These are phyloP conservation scores for Xylariaceae sp. DNA, from an alignment of 2,329 filamentous ascomycete species.

Conservation along the genomic window DNA sequence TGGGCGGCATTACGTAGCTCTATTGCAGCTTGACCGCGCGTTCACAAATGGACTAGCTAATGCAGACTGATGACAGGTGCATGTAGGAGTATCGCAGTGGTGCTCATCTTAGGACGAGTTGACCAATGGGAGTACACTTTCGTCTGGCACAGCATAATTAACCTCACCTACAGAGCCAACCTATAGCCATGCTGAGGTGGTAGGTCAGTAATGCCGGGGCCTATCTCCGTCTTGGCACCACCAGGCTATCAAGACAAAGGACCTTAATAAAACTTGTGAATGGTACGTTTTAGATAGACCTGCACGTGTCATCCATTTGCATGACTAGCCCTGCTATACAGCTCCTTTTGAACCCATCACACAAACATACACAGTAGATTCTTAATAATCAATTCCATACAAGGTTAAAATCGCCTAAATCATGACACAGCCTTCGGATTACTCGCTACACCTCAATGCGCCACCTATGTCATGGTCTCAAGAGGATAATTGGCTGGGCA, in stretches of 20 bases:
- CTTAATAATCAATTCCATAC: too few relatives aligned
- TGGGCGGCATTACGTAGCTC: neutral
- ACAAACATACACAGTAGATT: too few relatives aligned
- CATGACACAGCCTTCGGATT: constrained; percentile 7
- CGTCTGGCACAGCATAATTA: too few relatives aligned
- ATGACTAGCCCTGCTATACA: neutral
- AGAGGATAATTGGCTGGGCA: constrained; percentile 10
- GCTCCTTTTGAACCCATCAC: too few relatives aligned
- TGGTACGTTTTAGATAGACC: neutral
- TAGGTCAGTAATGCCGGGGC: neutral
- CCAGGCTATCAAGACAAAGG: neutral
- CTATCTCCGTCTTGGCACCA: constrained; percentile 15
- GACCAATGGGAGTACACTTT: too few relatives aligned
- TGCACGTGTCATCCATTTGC: constrained; percentile 20
- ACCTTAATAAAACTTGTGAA: neutral
- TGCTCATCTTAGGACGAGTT: too few relatives aligned
- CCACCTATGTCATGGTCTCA: constrained; percentile 1
- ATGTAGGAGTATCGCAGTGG: neutral
- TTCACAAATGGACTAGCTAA: constrained; percentile 7
- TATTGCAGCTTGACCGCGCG: too few relatives aligned
- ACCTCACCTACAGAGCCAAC: too few relatives aligned
- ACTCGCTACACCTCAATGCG: neutral
- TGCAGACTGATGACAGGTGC: constrained; percentile 24
- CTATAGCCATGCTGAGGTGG: too few relatives aligned
- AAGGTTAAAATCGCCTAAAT: neutral